These are phyloP conservation scores for Alternaria sp. DNA, from an alignment of 2,329 filamentous ascomycete species.

Conservation along the genomic window DNA sequence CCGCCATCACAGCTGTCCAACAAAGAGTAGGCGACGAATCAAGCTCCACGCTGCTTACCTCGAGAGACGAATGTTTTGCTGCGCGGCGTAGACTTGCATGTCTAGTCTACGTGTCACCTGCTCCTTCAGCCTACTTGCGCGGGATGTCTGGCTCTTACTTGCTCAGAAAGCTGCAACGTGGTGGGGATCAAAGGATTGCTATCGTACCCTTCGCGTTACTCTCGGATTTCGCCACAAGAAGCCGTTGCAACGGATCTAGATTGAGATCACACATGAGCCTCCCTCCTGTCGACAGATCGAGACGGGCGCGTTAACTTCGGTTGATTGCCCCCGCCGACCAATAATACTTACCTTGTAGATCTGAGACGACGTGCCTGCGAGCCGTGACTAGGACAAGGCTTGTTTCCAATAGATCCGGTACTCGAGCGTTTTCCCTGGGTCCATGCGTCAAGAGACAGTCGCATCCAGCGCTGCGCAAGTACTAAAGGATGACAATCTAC, in stretches of 20 bases:
- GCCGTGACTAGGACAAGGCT: slow-evolving; percentile 46
- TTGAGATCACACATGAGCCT: slow-evolving; percentile 34
- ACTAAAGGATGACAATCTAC: slow-evolving; percentile 49
- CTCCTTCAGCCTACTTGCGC: slow-evolving; percentile 23
- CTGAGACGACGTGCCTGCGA: slow-evolving; percentile 38
- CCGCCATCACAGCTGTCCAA: slow-evolving; percentile 40
- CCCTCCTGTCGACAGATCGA: slow-evolving; percentile 28
- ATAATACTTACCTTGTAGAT: slow-evolving; percentile 34
- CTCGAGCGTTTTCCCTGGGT: slow-evolving; percentile 37
- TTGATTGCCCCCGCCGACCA: slow-evolving; percentile 41
- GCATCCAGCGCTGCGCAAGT: slow-evolving; percentile 27
- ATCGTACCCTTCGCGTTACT: slow-evolving; percentile 20
- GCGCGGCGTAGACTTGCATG: slow-evolving; percentile 26
- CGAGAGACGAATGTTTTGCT: slow-evolving; percentile 21
- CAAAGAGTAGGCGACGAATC: slow-evolving; percentile 31
- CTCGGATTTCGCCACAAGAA: slow-evolving; percentile 36
- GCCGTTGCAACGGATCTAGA: slow-evolving; percentile 38
- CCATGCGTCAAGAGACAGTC: slow-evolving; percentile 38
- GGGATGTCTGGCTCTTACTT: slow-evolving; percentile 24
- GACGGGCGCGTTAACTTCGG: slow-evolving; percentile 39
- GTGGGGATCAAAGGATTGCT: slow-evolving; percentile 17
- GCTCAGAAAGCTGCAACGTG: slow-evolving; percentile 8
- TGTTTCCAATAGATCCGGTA: slow-evolving; percentile 47
- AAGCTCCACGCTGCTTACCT: slow-evolving; percentile 24
- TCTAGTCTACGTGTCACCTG: slow-evolving; percentile 29